Percentiles rank a stretch among this genome's conserved stretches.
Evolutionary conservation across 495 filamentous ascomycete genomes (phyloP).

Genomic region (Aspergillus diversus): DNA sequence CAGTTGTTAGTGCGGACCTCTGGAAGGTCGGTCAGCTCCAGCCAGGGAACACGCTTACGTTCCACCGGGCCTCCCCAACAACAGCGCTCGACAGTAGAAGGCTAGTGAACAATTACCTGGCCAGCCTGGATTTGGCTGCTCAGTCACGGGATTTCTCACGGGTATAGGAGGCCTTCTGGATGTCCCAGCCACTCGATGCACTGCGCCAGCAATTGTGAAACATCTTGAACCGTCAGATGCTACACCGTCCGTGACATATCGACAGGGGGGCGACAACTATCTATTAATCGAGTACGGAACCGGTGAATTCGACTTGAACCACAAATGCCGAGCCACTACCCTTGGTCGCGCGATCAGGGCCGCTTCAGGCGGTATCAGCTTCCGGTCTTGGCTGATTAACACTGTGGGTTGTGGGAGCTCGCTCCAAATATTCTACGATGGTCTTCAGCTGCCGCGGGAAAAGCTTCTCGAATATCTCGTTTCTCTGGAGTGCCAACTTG

Average conservation of each 20-base stretch:
- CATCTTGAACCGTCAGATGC: background rate
- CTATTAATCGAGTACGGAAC: conserved; percentile 54
- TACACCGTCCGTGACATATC: conserved; percentile 26
- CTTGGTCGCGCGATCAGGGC: conserved; percentile 38
- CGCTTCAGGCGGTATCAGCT: conserved; percentile 22
- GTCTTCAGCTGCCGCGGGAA: conserved; percentile 30
- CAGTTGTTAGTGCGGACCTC: conserved; percentile 23
- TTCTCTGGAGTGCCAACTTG: conserved; percentile 28
- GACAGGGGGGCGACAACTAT: conserved; percentile 48
- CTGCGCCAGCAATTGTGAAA: conserved; percentile 2
- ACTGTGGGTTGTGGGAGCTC: conserved; percentile 48
- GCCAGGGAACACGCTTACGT: conserved; percentile 20
- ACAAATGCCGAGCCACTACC: conserved; percentile 46
- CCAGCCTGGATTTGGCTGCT: background rate
- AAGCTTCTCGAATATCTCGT: conserved; percentile 32
- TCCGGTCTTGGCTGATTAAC: conserved; percentile 38
- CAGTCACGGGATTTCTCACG: background rate
- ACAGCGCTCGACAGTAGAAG: conserved; percentile 3
- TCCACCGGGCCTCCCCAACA: conserved; percentile 7
- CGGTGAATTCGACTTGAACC: conserved; percentile 48
- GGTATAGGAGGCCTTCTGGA: conserved; percentile 6
- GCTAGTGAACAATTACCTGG: conserved; percentile 1
- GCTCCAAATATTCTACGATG: conserved; percentile 45
- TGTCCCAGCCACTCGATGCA: conserved; percentile 9
- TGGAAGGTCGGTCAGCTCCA: conserved; percentile 31